These are phyloP conservation scores for Lagerstroemia speciosa DNA, from an alignment of 345 rosid species.

Conservation along the genomic window DNA sequence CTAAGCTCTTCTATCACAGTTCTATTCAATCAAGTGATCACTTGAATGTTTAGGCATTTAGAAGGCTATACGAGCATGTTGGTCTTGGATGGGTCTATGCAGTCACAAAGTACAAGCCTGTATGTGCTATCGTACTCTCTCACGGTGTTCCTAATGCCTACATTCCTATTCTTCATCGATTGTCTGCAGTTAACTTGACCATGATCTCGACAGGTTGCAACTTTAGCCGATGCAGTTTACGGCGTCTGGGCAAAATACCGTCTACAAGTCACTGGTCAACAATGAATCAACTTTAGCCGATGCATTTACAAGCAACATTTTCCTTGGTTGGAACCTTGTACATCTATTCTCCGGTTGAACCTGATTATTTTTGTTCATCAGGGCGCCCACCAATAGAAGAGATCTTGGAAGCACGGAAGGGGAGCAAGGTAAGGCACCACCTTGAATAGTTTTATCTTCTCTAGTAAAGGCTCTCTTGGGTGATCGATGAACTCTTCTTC, in stretches of 20 bases:
- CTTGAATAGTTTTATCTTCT: background rate
- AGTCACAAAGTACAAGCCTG: slow-evolving; percentile 78
- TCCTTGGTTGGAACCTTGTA: background rate
- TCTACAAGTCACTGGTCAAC: slow-evolving; percentile 66
- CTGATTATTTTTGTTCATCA: slow-evolving; percentile 7
- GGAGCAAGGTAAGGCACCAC: slow-evolving; percentile 41
- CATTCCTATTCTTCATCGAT: background rate
- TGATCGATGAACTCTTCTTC: background rate
- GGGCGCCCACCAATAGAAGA: slow-evolving; percentile 70
- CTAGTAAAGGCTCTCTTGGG: background rate
- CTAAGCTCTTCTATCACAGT: background rate
- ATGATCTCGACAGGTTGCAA: slow-evolving; percentile 42
- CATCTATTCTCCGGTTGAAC: background rate
- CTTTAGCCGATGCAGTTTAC: slow-evolving; percentile 63
- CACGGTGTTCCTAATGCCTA: background rate
- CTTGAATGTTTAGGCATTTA: slow-evolving; percentile 61
- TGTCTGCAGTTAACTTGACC: background rate
- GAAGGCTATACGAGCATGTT: slow-evolving; percentile 68
- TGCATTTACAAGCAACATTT: background rate
- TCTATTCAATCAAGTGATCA: background rate
- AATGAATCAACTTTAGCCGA: background rate
- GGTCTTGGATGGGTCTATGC: slow-evolving; percentile 93
- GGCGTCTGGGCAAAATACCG: slow-evolving; percentile 82
- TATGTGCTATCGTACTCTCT: slow-evolving; percentile 19
- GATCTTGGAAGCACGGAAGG: slow-evolving; percentile 54